Evolutionary conservation across 2,329 filamentous ascomycete species (phyloP), one percentile per base, ranked within the genome.

Genomic region (Apiospora kogelbergensis): DNA sequence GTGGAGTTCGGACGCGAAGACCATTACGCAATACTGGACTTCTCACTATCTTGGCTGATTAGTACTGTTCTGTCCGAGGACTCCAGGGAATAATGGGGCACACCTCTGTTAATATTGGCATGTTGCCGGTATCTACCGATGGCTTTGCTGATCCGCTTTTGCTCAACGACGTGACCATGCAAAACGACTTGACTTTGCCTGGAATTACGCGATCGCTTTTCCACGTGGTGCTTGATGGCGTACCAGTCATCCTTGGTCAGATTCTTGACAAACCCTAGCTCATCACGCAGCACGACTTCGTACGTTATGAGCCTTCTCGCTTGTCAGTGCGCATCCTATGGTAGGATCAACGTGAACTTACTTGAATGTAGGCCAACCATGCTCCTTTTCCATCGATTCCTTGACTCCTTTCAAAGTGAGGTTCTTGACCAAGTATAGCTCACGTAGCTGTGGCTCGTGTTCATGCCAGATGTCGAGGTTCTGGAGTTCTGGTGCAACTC

Each of bases 281-380:
- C 60, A 3, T 64, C 64, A 7, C 64, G 64, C 17, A 66, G 7
- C n/a, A 66, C 64, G 6, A 44, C 64, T n/a, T 66, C 64, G 13
- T 46, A 46, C 3, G 40, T 46, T n/a, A 3, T 11, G 13, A 9
- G 22, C 13, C 64, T 46, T 30, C 17, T 30, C 17, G 17, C 37
- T 42, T 22, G 6, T 40, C 6, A 64, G 60, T 24, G 6, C 6
- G 10, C 17, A 1, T 7, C 17, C 10, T 6, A 3, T 4, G 11
- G 24, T 20, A 24, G 60, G 33, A 26, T 9, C 11, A 2, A 7
- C n/a, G 3, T 13, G 9, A 4, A 13, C 60, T 64, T 41, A 64
- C 60, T 64, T 64, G 37, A 42, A 64, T 2, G 24, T 30, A 11
- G 60, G 60, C 60, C 60, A 64, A 3, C 30, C 60, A 42, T 41